phyloP scores from a whole-genome alignment of 768 basidiomycete genomes.

The Phlebiopsis gigantea region DNA sequence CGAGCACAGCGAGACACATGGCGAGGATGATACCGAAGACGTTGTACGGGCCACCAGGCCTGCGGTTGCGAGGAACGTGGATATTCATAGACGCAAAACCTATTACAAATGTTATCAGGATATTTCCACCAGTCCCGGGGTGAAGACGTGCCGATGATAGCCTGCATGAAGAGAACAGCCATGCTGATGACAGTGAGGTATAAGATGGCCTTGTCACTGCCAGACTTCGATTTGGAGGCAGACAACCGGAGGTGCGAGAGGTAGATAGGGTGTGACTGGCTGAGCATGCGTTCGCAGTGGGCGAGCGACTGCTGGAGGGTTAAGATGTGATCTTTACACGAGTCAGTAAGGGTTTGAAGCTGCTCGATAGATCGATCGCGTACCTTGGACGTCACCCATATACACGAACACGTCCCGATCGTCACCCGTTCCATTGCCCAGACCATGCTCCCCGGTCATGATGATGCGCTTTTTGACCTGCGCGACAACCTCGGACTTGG shows the following conservation, averaged over 20 bases:
- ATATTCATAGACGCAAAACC: constrained; percentile 70
- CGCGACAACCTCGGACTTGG: constrained; percentile 79
- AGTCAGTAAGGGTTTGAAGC: neutral
- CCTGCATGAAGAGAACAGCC: constrained; percentile 59
- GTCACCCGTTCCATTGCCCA: constrained; percentile 36
- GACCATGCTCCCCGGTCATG: constrained; percentile 29
- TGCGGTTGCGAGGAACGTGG: constrained; percentile 49
- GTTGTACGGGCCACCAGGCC: constrained; percentile 33
- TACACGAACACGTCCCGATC: constrained; percentile 77
- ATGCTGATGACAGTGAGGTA: constrained; percentile 64
- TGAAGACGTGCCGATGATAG: constrained; percentile 45
- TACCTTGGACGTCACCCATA: constrained; percentile 90
- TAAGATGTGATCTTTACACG: constrained; percentile 73
- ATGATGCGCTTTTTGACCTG: constrained; percentile 73
- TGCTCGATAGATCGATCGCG: constrained; percentile 14
- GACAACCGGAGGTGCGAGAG: constrained; percentile 68
- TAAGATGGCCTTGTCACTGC: constrained; percentile 62
- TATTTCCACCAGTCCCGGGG: neutral
- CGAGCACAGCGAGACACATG: constrained; percentile 34
- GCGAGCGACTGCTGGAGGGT: constrained; percentile 78
- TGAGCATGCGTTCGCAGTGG: constrained; percentile 85
- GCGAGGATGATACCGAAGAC: constrained; percentile 52
- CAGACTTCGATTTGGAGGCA: constrained; percentile 52
- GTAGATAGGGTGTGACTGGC: constrained; percentile 84
- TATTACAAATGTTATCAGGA: constrained; percentile 22